phyloP scores from a whole-genome alignment of 148 eudicot species.

The Dysphania ambrosioides region DNA sequence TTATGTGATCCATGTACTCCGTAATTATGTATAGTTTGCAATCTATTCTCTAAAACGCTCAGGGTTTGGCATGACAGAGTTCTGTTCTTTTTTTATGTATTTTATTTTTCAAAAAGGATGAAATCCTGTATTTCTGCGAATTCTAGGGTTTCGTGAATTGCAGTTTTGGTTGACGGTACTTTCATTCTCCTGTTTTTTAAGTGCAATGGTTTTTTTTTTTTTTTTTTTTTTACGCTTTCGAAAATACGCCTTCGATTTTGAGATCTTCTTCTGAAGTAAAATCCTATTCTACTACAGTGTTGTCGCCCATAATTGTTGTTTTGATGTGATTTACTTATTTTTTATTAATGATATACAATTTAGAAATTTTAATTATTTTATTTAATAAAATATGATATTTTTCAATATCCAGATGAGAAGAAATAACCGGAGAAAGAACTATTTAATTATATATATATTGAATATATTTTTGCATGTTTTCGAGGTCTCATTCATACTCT shows the following conservation, averaged over 20 bases:
- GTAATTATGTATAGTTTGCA: background rate
- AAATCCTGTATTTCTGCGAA: slow-evolving; percentile 20
- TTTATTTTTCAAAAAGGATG: background rate
- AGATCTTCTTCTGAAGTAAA: slow-evolving; percentile 34
- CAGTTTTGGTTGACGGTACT: slow-evolving; percentile 5
- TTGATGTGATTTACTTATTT: slow-evolving; percentile 30
- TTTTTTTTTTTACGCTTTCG: slow-evolving; percentile 13
- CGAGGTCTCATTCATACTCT: slow-evolving; percentile 23
- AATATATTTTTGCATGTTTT: slow-evolving; percentile 16
- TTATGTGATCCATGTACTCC: no score
- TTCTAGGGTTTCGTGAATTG: slow-evolving; percentile 30
- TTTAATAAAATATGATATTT: no score
- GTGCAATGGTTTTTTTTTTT: no score
- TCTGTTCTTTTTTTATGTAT: background rate
- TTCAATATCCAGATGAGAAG: no score
- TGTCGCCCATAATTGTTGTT: slow-evolving; percentile 17
- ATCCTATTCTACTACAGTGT: slow-evolving; percentile 27
- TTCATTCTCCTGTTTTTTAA: background rate
- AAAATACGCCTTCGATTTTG: slow-evolving; percentile 36
- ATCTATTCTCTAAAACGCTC: no score
- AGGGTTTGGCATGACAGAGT: slow-evolving; percentile 19
- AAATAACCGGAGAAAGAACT: no score
- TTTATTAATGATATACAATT: no score
- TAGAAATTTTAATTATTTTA: no score
- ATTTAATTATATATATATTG: no score